A percentile compares a stretch with the other conserved stretches of the same genome.
phyloP scores from a whole-genome alignment of 495 filamentous ascomycete genomes.

The Bacidia gigantensis region DNA sequence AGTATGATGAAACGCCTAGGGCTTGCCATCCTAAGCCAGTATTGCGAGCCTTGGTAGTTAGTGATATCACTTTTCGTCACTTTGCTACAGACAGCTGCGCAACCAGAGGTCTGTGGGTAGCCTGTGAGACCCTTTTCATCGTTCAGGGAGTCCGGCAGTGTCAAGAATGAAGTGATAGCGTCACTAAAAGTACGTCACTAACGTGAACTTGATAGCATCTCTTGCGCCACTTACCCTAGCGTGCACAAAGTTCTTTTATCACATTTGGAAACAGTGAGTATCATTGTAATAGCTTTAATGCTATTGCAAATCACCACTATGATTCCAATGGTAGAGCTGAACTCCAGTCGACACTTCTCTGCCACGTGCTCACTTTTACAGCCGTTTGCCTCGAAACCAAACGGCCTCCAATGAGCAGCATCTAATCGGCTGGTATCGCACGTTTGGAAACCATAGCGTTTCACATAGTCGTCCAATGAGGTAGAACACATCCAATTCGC shows the following conservation, averaged over 20 bases:
- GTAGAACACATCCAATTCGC: slow-evolving; percentile 1
- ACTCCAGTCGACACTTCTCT: slow-evolving; percentile 31
- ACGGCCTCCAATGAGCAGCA: not conserved
- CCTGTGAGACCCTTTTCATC: no score
- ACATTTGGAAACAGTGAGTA: slow-evolving; percentile 16
- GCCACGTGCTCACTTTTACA: slow-evolving; percentile 25
- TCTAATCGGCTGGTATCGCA: not conserved
- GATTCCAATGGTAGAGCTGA: slow-evolving; percentile 27
- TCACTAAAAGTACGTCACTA: slow-evolving; percentile 24
- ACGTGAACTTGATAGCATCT: not conserved
- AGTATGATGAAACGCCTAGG: no score
- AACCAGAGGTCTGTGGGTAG: no score
- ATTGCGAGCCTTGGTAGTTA: not conserved
- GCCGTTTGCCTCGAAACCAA: slow-evolving; percentile 19
- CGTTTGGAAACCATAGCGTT: slow-evolving; percentile 7
- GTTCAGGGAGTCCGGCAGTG: slow-evolving; percentile 26
- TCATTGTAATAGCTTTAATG: slow-evolving; percentile 28
- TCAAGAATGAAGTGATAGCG: slow-evolving; percentile 34
- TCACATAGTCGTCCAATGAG: no score
- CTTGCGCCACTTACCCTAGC: not conserved
- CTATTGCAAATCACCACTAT: slow-evolving; percentile 27
- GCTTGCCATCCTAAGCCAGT: no score
- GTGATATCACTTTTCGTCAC: not conserved
- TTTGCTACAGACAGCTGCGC: no score
- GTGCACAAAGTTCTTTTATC: slow-evolving; percentile 5